phyloP scores from a whole-genome alignment of 1,139 yeast species.

The Pichia kudriavzevii region DNA sequence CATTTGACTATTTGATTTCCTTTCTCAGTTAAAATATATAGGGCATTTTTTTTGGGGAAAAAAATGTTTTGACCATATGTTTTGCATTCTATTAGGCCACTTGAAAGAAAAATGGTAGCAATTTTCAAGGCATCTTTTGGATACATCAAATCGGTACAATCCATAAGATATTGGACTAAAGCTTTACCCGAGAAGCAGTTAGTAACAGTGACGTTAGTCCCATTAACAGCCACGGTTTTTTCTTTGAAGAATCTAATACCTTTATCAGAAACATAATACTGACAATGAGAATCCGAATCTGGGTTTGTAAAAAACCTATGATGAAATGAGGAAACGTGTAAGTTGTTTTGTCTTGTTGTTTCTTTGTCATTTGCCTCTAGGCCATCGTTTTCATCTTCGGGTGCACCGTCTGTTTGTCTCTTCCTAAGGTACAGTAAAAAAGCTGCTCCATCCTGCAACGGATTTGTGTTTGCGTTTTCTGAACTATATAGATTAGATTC shows the following conservation, averaged over 20 bases:
- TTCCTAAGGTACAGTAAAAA: slow-evolving; percentile 13
- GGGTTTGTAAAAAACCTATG: slow-evolving; percentile 84
- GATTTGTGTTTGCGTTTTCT: neutral
- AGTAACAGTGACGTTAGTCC: slow-evolving; percentile 25
- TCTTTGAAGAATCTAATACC: slow-evolving; percentile 58
- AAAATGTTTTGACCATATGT: slow-evolving; percentile 16
- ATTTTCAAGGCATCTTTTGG: slow-evolving; percentile 54
- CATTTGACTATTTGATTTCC: slow-evolving; percentile 19
- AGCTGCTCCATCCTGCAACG: slow-evolving; percentile 5
- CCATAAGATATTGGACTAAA: slow-evolving; percentile 79
- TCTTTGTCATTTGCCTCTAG: neutral
- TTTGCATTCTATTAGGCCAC: slow-evolving; percentile 36
- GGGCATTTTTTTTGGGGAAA: slow-evolving; percentile 15
- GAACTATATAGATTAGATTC: slow-evolving; percentile 2
- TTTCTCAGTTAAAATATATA: slow-evolving; percentile 18
- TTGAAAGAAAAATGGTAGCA: slow-evolving; percentile 46
- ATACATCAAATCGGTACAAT: slow-evolving; percentile 68
- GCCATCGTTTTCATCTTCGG: neutral
- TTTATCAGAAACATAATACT: slow-evolving; percentile 61
- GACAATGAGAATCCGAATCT: slow-evolving; percentile 73
- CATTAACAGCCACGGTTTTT: slow-evolving; percentile 30
- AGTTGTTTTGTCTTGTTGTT: too few relatives aligned
- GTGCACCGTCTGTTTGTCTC: slow-evolving; percentile 10
- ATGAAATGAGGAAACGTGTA: slow-evolving; percentile 52
- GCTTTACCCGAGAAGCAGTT: slow-evolving; percentile 70